Evolutionary conservation across 306 rosid species (phyloP).

Genomic region (Gastrolobium bilobum): DNA sequence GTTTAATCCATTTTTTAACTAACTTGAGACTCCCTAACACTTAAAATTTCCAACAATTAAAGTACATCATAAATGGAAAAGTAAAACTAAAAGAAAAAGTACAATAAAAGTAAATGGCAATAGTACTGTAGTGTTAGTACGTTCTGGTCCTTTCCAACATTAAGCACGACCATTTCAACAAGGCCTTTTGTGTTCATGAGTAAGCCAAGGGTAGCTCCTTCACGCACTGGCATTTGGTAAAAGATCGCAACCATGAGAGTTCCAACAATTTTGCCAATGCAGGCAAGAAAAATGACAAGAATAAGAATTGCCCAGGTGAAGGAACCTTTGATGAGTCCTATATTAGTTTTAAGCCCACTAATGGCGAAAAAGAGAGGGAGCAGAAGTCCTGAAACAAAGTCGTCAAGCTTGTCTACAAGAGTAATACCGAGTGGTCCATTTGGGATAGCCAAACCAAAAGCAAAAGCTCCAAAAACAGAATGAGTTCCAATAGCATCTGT

Average conservation of each 20-base stretch:
- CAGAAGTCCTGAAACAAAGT: constrained; percentile 90
- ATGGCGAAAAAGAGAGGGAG: constrained; percentile 93
- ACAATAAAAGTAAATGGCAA: background rate
- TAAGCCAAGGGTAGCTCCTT: constrained; percentile 81
- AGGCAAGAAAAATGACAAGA: constrained; percentile 66
- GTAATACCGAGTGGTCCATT: constrained; percentile 86
- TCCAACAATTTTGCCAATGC: constrained; percentile 79
- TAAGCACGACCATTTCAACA: constrained; percentile 85
- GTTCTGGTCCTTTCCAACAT: constrained; percentile 89
- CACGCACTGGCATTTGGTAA: constrained; percentile 73
- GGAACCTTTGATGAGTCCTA: constrained; percentile 48
- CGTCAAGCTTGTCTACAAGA: constrained; percentile 94
- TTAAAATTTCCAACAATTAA: too few relatives aligned
- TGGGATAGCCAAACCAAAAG: constrained; percentile 89
- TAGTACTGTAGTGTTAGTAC: constrained; percentile 42
- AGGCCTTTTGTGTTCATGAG: constrained; percentile 99
- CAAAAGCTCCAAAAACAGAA: constrained; percentile 91
- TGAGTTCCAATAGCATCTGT: constrained; percentile 97
- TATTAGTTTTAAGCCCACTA: constrained; percentile 84
- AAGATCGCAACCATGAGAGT: constrained; percentile 65
- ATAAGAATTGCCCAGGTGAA: constrained; percentile 67
- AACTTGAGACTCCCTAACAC: too few relatives aligned
- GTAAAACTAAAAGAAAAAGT: too few relatives aligned
- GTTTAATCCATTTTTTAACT: too few relatives aligned
- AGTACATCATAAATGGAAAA: too few relatives aligned